Evolutionary conservation across 345 rosid species (phyloP).

Genomic region (Sonneratia caseolaris): DNA sequence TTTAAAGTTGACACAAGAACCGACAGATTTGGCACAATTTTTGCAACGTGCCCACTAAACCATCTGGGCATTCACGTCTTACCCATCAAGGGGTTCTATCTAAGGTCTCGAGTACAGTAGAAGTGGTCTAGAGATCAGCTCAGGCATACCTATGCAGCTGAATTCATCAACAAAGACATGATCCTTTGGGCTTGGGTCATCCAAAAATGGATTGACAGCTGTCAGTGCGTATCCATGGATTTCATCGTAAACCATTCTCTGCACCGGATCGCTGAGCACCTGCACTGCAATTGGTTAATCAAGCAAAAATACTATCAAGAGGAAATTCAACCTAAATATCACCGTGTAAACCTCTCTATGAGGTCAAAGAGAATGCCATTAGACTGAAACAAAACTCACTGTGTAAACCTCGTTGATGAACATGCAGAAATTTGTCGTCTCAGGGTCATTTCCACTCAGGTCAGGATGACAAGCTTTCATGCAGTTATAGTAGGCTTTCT

Average conservation of each 20-base stretch:
- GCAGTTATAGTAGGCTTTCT: constrained; percentile 91
- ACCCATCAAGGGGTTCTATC: neutral
- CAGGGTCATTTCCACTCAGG: constrained; percentile 70
- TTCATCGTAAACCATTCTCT: constrained; percentile 94
- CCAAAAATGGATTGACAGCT: constrained; percentile 75
- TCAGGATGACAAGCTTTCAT: constrained; percentile 98
- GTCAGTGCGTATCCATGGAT: constrained; percentile 85
- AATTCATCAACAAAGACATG: constrained; percentile 89
- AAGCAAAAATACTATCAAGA: constrained; percentile 4
- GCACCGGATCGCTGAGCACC: constrained; percentile 94
- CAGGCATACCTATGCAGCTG: constrained; percentile 69
- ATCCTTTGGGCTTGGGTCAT: constrained; percentile 56
- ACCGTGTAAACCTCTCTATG: neutral
- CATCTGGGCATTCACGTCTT: neutral
- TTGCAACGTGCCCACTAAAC: neutral
- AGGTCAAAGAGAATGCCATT: neutral
- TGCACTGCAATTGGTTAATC: constrained; percentile 22
- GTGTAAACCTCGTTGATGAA: constrained; percentile 82
- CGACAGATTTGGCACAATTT: neutral
- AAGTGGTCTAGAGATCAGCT: neutral
- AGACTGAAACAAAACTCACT: constrained; percentile 34
- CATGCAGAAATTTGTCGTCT: constrained; percentile 85
- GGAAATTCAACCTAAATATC: neutral
- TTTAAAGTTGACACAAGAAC: neutral
- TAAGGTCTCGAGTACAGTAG: neutral